Conservation (phyloP, 2,329 filamentous ascomycete species). For the Penicillium sp. region DNA sequence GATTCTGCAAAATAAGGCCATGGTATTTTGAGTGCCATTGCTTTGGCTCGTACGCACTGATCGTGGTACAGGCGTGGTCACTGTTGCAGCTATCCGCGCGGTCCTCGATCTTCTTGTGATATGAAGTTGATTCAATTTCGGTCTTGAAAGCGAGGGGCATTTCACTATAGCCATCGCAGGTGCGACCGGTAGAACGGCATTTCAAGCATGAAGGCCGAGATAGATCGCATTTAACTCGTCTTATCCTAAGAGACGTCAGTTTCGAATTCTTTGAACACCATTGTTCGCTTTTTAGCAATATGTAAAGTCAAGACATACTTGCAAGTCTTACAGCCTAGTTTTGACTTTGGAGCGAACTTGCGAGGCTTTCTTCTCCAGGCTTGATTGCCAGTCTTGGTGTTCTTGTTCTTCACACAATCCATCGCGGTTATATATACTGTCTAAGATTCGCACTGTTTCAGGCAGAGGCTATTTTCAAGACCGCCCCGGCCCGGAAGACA, state of each 20-base stretch:
- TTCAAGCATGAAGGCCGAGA: slow-evolving; percentile 44
- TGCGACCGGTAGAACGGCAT: slow-evolving; percentile 47
- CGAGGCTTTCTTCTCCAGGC: slow-evolving; percentile 48
- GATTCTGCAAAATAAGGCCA: not conserved
- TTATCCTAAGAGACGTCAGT: slow-evolving; percentile 36
- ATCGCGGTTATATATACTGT: not conserved
- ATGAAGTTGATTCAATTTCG: not conserved
- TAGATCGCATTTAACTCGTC: slow-evolving; percentile 49
- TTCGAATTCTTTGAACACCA: not conserved
- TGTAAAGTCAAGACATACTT: slow-evolving; percentile 42
- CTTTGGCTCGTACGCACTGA: not conserved
- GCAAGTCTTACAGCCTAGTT: slow-evolving; percentile 50
- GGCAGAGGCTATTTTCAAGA: not conserved
- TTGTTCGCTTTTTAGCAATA: slow-evolving; percentile 2
- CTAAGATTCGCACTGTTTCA: not conserved
- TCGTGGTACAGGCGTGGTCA: not conserved
- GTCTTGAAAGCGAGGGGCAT: slow-evolving; percentile 10
- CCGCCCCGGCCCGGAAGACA: not conserved
- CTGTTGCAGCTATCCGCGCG: not conserved
- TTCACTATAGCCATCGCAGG: slow-evolving; percentile 46
- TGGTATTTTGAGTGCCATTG: not conserved
- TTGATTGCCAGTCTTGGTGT: slow-evolving; percentile 30
- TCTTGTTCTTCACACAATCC: not conserved
- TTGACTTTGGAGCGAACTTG: slow-evolving; percentile 49
- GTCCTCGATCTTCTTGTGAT: not conserved